A percentile compares a stretch with the other conserved stretches of the same genome.
phyloP scores from a whole-genome alignment of 345 rosid genomes.

The Arabis alpina region DNA sequence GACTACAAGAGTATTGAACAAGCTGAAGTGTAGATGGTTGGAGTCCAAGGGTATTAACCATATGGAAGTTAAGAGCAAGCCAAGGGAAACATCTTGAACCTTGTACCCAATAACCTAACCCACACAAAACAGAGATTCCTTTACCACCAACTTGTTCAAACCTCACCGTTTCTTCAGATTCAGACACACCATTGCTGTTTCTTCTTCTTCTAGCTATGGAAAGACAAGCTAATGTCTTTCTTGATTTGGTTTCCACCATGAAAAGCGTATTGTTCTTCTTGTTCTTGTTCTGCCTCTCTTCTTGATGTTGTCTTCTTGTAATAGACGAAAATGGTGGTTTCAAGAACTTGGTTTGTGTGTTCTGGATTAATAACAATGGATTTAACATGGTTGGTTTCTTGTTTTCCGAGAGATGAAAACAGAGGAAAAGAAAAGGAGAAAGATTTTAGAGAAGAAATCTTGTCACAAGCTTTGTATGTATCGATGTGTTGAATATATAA shows the following conservation, averaged over 20 bases:
- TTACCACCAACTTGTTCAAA: slow-evolving; percentile 50
- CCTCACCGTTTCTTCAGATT: slow-evolving; percentile 33
- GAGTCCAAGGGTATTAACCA: slow-evolving; percentile 71
- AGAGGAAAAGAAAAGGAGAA: slow-evolving; percentile 12
- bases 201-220: slow-evolving; percentile 42
- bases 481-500: slow-evolving; percentile 21
- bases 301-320: slow-evolving; percentile 30
- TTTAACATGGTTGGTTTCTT: slow-evolving; percentile 29
- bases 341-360: slow-evolving; percentile 32
- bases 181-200: slow-evolving; percentile 36
- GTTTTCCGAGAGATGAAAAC: slow-evolving; percentile 11
- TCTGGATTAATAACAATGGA: slow-evolving; percentile 35
- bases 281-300: slow-evolving; percentile 17
- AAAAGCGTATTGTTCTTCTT: slow-evolving; percentile 34
- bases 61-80: slow-evolving; percentile 87
- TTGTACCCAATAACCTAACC: slow-evolving; percentile 87
- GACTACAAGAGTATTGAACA: slow-evolving; percentile 73
- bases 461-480: slow-evolving; percentile 33
- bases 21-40: slow-evolving; percentile 84
- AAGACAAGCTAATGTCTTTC: slow-evolving; percentile 41
- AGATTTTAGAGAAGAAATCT: slow-evolving; percentile 17
- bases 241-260: slow-evolving; percentile 35
- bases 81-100: slow-evolving; percentile 95
- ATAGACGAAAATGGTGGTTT: slow-evolving; percentile 4
- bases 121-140: slow-evolving; percentile 68